Evolutionary conservation across 2,329 filamentous ascomycete species (phyloP).

Genomic region (Verticillium nubilum): DNA sequence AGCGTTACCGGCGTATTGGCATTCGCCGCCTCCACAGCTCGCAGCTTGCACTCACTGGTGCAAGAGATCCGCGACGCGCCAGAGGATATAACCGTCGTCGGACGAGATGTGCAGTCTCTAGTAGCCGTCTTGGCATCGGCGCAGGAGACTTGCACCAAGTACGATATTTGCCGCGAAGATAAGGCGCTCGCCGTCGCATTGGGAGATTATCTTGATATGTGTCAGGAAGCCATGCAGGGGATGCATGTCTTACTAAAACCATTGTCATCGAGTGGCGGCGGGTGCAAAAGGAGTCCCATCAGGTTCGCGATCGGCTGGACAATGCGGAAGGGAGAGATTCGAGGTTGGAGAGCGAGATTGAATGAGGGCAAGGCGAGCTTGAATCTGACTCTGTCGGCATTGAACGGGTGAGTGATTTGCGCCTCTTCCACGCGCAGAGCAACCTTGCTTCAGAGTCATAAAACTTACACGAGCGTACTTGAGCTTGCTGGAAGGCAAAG

Average conservation of each 20-base stretch:
- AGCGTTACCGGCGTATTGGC: slow-evolving; percentile 2
- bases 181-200: background rate
- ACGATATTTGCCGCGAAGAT: background rate
- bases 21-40: background rate
- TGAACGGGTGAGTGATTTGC: background rate
- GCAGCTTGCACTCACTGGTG: background rate
- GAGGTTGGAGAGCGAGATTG: background rate
- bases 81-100: background rate
- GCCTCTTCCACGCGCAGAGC: background rate
- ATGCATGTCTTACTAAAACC: background rate
- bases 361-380: slow-evolving; percentile 2
- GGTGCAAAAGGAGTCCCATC: background rate
- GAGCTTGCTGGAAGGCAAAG: slow-evolving; percentile 1
- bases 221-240: slow-evolving; percentile 1
- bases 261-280: background rate
- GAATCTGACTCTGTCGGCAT: background rate
- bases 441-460: background rate
- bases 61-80: slow-evolving; percentile 2
- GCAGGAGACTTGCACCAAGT: background rate
- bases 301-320: background rate
- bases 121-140: background rate
- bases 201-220: background rate
- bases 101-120: background rate
- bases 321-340: background rate
- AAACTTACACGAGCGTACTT: background rate